These are phyloP conservation scores for Globisporangium nodosum DNA, from an alignment of 352 stramenopile species.

Conservation along the genomic window DNA sequence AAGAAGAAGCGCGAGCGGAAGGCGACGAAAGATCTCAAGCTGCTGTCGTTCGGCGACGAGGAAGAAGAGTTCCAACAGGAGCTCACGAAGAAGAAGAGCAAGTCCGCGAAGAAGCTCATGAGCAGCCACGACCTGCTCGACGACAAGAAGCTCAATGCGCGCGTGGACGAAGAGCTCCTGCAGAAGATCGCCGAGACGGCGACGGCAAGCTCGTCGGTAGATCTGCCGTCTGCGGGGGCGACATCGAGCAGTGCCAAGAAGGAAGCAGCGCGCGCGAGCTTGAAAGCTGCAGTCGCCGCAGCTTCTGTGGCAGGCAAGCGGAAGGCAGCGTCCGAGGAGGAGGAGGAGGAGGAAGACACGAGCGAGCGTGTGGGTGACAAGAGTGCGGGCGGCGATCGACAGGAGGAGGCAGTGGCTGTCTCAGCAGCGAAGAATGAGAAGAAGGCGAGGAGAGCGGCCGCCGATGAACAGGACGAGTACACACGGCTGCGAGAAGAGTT, in stretches of 20 bases:
- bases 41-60: conserved; percentile 95
- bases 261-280: conserved; percentile 19
- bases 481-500: conserved; percentile 61
- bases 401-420: not conserved
- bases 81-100: conserved; percentile 35
- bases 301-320: not conserved
- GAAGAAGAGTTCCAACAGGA: conserved; percentile 65
- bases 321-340: not conserved
- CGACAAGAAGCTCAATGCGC: conserved; percentile 52
- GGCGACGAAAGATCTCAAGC: conserved; percentile 90
- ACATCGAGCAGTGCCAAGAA: conserved; percentile 15
- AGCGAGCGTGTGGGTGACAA: not conserved
- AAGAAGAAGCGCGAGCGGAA: conserved; percentile 87
- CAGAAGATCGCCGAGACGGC: conserved; percentile 39
- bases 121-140: conserved; percentile 70
- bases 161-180: conserved; percentile 54
- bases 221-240: too few species aligned
- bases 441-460: conserved; percentile 12
- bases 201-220: not conserved
- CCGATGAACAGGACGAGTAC: conserved; percentile 55
- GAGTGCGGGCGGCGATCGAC: not conserved
- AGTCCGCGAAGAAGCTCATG: conserved; percentile 51
- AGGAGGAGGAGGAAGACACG: not conserved
- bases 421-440: conserved; percentile 1
- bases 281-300: conserved; percentile 11